A percentile compares a stretch with the other conserved stretches of the same genome.
phyloP scores from a whole-genome alignment of 2,329 filamentous ascomycete species.

The Arachnomyces sp. region DNA sequence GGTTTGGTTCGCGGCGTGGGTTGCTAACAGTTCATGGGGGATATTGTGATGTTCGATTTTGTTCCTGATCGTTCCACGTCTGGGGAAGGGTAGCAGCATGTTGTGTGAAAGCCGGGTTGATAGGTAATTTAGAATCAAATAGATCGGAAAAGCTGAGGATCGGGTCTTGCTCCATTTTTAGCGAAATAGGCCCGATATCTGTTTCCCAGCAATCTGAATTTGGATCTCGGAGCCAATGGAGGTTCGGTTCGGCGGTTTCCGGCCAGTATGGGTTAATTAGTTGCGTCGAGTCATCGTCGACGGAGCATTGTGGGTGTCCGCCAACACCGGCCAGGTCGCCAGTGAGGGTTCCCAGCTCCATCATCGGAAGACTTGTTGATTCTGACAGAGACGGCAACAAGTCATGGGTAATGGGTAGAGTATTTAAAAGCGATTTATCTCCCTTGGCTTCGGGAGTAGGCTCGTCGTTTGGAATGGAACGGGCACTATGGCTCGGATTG shows the following conservation, averaged over 20 bases:
- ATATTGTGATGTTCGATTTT: too few relatives aligned
- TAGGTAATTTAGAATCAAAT: conserved; percentile 24
- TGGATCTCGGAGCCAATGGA: too few relatives aligned
- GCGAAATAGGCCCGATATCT: too few relatives aligned
- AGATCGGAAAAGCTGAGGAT: conserved; percentile 18
- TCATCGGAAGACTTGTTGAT: conserved; percentile 3
- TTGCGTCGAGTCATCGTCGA: conserved; percentile 9
- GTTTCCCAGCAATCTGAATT: too few relatives aligned
- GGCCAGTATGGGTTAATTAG: not conserved
- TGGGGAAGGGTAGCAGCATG: too few relatives aligned
- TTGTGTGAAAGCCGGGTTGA: conserved; percentile 21
- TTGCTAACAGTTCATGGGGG: too few relatives aligned
- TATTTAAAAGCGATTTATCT: conserved; percentile 1
- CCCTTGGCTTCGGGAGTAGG: too few relatives aligned
- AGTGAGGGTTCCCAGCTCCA: conserved; percentile 9
- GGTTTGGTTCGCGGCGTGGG: too few relatives aligned
- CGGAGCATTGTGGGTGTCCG: conserved; percentile 14
- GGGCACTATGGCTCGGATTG: too few relatives aligned
- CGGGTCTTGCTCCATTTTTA: not conserved
- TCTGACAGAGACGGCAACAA: conserved; percentile 8
- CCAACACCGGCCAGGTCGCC: conserved; percentile 19
- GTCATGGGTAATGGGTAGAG: conserved; percentile 11
- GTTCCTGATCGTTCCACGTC: too few relatives aligned
- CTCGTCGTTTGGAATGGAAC: too few relatives aligned
- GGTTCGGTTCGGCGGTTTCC: too few relatives aligned